phyloP scores from a whole-genome alignment of 441 rosid species.

The Corymbia citriodora region DNA sequence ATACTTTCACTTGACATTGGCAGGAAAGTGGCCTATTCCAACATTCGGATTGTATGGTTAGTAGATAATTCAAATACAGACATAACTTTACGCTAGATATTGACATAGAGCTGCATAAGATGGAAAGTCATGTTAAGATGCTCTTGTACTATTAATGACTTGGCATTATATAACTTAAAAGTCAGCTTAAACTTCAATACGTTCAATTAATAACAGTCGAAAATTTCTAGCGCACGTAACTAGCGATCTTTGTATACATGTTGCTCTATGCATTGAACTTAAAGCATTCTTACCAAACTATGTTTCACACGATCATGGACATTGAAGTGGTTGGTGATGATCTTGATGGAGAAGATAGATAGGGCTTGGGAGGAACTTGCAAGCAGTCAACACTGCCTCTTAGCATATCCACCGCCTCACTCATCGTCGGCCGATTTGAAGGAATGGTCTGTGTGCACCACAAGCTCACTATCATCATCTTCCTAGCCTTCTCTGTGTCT shows the following conservation, averaged over 20 bases:
- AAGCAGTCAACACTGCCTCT: neutral
- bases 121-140: neutral
- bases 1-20: too few relatives aligned
- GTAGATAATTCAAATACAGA: neutral
- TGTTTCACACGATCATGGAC: neutral
- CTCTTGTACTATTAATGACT: neutral
- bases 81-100: neutral
- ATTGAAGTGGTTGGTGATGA: conserved; percentile 37
- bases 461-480: conserved; percentile 11
- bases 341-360: neutral
- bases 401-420: neutral
- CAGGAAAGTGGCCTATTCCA: too few relatives aligned
- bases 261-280: neutral
- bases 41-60: neutral
- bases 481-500: conserved; percentile 3
- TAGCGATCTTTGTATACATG: neutral
- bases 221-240: neutral
- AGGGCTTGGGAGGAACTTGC: neutral
- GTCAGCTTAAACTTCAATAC: neutral
- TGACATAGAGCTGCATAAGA: neutral
- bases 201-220: neutral
- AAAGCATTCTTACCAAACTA: neutral
- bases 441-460: conserved; percentile 13
- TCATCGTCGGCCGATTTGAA: neutral
- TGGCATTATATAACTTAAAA: neutral